Evolutionary conservation across 805 yeast genomes (phyloP), one percentile per base, ranked within the genome.

Genomic region (Ogataea chonburiensis): DNA sequence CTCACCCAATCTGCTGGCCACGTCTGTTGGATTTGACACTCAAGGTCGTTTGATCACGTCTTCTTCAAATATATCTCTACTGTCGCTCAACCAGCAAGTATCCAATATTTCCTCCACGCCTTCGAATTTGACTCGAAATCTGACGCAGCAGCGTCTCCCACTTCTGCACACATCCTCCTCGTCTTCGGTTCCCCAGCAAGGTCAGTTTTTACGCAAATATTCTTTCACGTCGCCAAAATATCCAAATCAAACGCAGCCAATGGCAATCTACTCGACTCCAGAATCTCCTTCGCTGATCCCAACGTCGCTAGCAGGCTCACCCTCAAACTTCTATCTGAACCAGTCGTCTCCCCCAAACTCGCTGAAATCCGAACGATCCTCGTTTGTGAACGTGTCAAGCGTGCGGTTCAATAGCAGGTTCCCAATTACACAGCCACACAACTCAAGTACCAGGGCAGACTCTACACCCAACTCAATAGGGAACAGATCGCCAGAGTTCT

Each of bases 271-370:
- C 22, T 8, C 39, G 17, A 52, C 56, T 8, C 79, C 81, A 0
- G 78, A 71, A 34, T 73, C 79, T 1, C 81, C 81, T 0, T 63
- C 64, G 35, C 57, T 76, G 34, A 69, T 61, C 28, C 79, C 81
- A 3, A 66, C 70, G 0, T 72, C 78, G 4, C 31, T 75, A 11
- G 71, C 73, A 3, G 77, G 75, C 5, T 73, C 79, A 0, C 81
- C 81, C 1, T 73, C 79, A 4, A 55, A 73, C 31, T 73, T 75
- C 43, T 70, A 75, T 67, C 56, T 76, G 28, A 63, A 68, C n/a
- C 66, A 72, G 14, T 71, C 70, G 34, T 72, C 80, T 0, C 80
- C 80, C 1, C 79, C 80, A 12, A 47, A 45, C 9, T 60, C 66
- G 1, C 36, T 50, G 48, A 44, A 61, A 61, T 21, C 55, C 42